These are phyloP conservation scores for Moesziomyces parantarcticus DNA, from an alignment of 1,284 basidiomycete genomes.

Conservation along the genomic window DNA sequence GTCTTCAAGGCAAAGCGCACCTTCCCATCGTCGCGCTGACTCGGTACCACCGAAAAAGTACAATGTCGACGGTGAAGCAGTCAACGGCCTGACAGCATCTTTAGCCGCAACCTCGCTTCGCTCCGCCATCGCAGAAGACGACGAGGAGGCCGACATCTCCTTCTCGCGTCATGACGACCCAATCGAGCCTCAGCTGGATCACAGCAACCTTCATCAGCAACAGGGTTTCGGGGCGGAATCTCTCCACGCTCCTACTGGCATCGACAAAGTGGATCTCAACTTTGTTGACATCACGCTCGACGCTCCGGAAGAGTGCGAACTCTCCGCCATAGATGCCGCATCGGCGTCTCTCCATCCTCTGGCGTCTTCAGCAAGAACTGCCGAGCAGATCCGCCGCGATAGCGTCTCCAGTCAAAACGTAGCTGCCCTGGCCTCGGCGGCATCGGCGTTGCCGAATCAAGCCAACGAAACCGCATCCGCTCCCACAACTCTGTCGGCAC, in stretches of 20 bases:
- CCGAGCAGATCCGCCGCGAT: slow-evolving; percentile 42
- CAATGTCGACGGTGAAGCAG: slow-evolving; percentile 9
- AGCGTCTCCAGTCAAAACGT: slow-evolving; percentile 27
- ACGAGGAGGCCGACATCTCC: slow-evolving; percentile 27
- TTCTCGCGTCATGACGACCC: slow-evolving; percentile 3
- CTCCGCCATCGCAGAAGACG: slow-evolving; percentile 8
- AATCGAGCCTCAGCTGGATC: background rate
- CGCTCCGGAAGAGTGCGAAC: slow-evolving; percentile 3
- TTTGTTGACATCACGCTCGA: slow-evolving; percentile 48
- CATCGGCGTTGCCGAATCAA: background rate
- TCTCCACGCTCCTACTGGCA: background rate
- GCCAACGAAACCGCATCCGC: background rate
- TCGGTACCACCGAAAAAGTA: slow-evolving; percentile 50
- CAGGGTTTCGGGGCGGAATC: background rate
- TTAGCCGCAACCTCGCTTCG: slow-evolving; percentile 21
- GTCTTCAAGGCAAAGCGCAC: too few species aligned
- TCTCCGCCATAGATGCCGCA: background rate
- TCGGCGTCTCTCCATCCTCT: slow-evolving; percentile 12
- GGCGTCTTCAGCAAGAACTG: slow-evolving; percentile 22
- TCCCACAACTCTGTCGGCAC: background rate
- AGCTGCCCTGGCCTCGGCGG: background rate
- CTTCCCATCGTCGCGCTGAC: slow-evolving; percentile 33
- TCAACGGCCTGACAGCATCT: slow-evolving; percentile 6
- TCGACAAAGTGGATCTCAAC: slow-evolving; percentile 38
- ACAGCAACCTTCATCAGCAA: background rate